Evolutionary conservation across 345 rosid species (phyloP), one percentile per base, ranked within the genome.

Genomic region (Arabis hirsuta): DNA sequence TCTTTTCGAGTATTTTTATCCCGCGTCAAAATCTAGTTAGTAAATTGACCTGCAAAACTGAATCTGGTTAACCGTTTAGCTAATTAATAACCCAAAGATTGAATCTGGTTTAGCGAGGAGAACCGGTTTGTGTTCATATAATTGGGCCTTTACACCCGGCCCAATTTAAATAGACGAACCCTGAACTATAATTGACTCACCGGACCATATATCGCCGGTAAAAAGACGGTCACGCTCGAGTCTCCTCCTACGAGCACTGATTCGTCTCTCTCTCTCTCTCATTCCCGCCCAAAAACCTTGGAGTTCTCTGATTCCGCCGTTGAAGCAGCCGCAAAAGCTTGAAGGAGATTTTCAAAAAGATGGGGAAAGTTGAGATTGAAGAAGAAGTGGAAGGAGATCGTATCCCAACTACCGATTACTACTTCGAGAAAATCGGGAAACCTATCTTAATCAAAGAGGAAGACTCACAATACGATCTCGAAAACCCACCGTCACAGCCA

Each of bases 371-470:
- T 14, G 85, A 85, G 66, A 59, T 85, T 20, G 68, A 58, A 68
- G 86, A 87, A 73, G 90, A 84, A 3, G 53, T 42, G 11, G 98
- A 91, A 80, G 99, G 96, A 39, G 87, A 82, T 51, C 84, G 58
- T 70, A 68, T 77, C 19, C 76, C 57, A 31, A 78, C 82, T 36
- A 76, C 75, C 24, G 96, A 95, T 73, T 84, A 79, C 81, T 90
- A 80, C 88, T 95, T 95, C 76, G 79, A 86, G 13, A 80, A 63
- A 64, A 81, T 95, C 74, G 98, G 99, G 41, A 84, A 78, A 62
- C 76, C 94, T 48, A 63, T 95, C 22, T 84, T 76, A 27, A 66
- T 94, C 77, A 73, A 52, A 38, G 53, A 78, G 16, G 26, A 66
- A 3, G 75, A 80, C 57, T 53, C 85, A 54, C 61, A 31, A 26